Evolutionary conservation across 2,329 filamentous ascomycete genomes (phyloP), one percentile per base, ranked within the genome.

Genomic region (Neofusicoccum parvum): DNA sequence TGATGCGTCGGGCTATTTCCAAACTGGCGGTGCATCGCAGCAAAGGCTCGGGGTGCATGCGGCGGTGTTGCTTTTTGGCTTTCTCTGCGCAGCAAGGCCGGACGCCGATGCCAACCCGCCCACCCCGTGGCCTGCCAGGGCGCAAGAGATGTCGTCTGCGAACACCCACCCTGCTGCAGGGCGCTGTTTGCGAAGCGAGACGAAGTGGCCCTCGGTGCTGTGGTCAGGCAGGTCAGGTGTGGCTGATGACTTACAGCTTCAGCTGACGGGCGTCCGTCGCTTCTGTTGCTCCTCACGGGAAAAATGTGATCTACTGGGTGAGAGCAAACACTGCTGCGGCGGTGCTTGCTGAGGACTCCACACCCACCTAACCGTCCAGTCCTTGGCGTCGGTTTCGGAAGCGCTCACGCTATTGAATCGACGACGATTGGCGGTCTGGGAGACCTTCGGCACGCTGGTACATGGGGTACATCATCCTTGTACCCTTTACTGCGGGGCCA

Each of bases 191-290:
- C 56, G 43, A 60, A 60, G 27, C 56, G 43, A 60, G 41, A 36
- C 20, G n/a, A 15, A 51, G 32, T 27, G n/a, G n/a, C 32, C 3
- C 50, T 39, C 27, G 12, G 4, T 48, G 27, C 11, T 10, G 27
- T 48, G 27, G n/a, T 36, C 41, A 14, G 45, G 27, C 32, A 60
- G 43, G 27, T 23, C 11, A 48, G 12, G 43, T 15, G 27, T 32
- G 32, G 56, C 23, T 14, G 54, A 48, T 59, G 54, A 59, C 54
- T 46, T 34, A 20, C 41, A 58, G 41, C 54, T 59, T 23, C 39
- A 23, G 54, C 56, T 60, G 56, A 60, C 43, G 56, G 56, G 56
- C 56, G n/a, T 48, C 14, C 32, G 32, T 23, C 56, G 43, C 56
- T 23, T 48, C 27, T 34, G 36, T 45, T 32, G 41, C 32, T 32